These are phyloP conservation scores for Xylariaceae sp. DNA, from an alignment of 2,329 filamentous ascomycete species.

Conservation along the genomic window DNA sequence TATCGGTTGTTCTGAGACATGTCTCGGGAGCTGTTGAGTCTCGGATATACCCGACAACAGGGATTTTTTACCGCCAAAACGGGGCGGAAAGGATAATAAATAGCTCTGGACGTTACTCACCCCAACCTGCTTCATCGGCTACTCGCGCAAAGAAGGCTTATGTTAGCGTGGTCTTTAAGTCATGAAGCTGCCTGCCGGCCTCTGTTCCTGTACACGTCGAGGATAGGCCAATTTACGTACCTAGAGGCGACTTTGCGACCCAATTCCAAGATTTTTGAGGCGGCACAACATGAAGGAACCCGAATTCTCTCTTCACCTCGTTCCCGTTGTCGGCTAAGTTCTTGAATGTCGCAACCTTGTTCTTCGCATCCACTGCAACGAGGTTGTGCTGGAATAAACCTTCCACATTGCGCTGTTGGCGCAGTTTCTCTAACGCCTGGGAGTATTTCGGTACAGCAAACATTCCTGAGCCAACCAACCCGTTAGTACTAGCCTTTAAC, in stretches of 20 bases:
- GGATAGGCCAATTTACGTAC: slow-evolving; percentile 33
- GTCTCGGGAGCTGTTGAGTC: too few species aligned
- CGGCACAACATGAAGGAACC: slow-evolving; percentile 43
- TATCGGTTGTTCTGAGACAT: too few species aligned
- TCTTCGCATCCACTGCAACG: slow-evolving; percentile 39
- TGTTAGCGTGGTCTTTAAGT: slow-evolving; percentile 39
- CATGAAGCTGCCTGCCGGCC: neutral
- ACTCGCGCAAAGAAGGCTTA: slow-evolving; percentile 51
- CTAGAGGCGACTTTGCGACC: slow-evolving; percentile 39
- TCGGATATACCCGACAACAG: too few species aligned
- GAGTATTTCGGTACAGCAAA: slow-evolving; percentile 45
- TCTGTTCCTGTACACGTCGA: neutral
- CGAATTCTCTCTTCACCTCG: slow-evolving; percentile 39
- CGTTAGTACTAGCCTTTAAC: slow-evolving; percentile 12
- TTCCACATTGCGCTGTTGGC: slow-evolving; percentile 40
- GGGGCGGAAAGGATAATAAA: too few species aligned
- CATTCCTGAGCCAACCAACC: slow-evolving; percentile 33
- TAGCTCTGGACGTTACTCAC: too few species aligned
- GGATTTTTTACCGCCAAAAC: too few species aligned
- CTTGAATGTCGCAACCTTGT: slow-evolving; percentile 41
- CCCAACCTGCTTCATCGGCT: slow-evolving; percentile 44
- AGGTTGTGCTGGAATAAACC: slow-evolving; percentile 45
- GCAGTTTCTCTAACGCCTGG: slow-evolving; percentile 39
- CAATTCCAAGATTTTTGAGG: slow-evolving; percentile 39
- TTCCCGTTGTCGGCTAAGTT: slow-evolving; percentile 35